phyloP scores from a whole-genome alignment of 495 filamentous ascomycete species.

The Hypoxylon subgilvum region DNA sequence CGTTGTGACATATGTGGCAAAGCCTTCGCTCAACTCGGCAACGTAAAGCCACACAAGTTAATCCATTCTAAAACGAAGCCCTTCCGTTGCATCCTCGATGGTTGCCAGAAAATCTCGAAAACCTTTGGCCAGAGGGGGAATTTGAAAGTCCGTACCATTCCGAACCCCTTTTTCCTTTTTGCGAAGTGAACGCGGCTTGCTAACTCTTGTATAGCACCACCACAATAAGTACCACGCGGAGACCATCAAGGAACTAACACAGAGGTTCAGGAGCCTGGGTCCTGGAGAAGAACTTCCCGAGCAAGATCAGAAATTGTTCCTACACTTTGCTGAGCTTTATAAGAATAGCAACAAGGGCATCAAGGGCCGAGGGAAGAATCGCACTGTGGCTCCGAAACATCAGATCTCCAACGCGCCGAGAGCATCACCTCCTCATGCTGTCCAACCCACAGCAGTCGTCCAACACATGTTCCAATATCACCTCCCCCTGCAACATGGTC shows the following conservation, averaged over 20 bases:
- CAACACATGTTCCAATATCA: conserved; percentile 35
- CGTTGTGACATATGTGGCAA: conserved; percentile 82
- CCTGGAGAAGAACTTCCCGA: conserved; percentile 66
- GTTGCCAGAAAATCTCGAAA: conserved; percentile 86
- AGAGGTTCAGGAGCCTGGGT: conserved; percentile 70
- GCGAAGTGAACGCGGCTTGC: background rate
- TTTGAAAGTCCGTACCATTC: conserved; percentile 67
- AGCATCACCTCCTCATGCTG: conserved; percentile 21
- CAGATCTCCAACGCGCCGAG: conserved; percentile 8
- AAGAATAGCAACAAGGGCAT: conserved; percentile 95
- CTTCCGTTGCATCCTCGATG: conserved; percentile 79
- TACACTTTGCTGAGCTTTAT: conserved; percentile 86
- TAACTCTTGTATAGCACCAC: conserved; percentile 68
- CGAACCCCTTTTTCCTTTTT: background rate
- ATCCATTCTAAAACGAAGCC: conserved; percentile 80
- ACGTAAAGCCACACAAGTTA: conserved; percentile 84
- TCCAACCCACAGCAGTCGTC: conserved; percentile 36
- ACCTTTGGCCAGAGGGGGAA: conserved; percentile 89
- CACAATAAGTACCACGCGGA: conserved; percentile 89
- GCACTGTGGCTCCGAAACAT: conserved; percentile 54
- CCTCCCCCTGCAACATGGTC: conserved; percentile 20
- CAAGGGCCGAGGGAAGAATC: conserved; percentile 88
- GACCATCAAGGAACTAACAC: conserved; percentile 73
- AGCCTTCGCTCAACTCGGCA: conserved; percentile 81
- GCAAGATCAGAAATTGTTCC: conserved; percentile 79